Evolutionary conservation across 495 filamentous ascomycete genomes (phyloP), one percentile per base, ranked within the genome.

Genomic region (Thermothielavioides terrestris): DNA sequence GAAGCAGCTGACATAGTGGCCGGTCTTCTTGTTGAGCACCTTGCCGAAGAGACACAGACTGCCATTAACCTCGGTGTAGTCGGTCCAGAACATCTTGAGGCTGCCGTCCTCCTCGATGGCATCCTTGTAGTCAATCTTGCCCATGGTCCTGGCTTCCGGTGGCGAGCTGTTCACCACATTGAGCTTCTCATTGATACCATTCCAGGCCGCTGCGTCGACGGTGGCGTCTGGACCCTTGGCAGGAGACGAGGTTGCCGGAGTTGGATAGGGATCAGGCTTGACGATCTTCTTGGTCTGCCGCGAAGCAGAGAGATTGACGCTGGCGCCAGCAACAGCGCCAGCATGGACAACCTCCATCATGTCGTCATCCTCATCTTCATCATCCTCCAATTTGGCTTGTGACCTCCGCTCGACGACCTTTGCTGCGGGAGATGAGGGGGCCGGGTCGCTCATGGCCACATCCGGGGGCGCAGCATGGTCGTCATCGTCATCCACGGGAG

Each of bases 1-100:
- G 57, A 98, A 97, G 47, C 91, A 94, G 68, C 90, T 96, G 27
- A 88, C 83, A 63, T 83, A 89, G 27, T 69, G 71, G 28, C 79
- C 82, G 21, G 77, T 85, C 54, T 82, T 84, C 67, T 91, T 95
- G 66, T 96, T 89, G 61, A 85, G 84, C 2, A 95, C 94, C 61
- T 98, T 98, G 43, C 92, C 92, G 68, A 97, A 98, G 30, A 98
- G 76, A 64, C 89, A 95, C 3, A 98, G 72, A 54, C 81, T 88
- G 35, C 91, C 94, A 61, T 91, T 89, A 64, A 96, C 72, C 63
- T 98, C 92, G 0, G 88, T 89, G 57, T 94, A 97, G 62, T 98
- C 92, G 11, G 89, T 81, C 92, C 92, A 98, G 69, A 95, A 98
- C 74, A 98, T 85, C 56, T 83, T 84, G 15, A 98, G 71, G 57